Conservation (phyloP, 306 rosid genomes). For the Citrullus amarus region DNA sequence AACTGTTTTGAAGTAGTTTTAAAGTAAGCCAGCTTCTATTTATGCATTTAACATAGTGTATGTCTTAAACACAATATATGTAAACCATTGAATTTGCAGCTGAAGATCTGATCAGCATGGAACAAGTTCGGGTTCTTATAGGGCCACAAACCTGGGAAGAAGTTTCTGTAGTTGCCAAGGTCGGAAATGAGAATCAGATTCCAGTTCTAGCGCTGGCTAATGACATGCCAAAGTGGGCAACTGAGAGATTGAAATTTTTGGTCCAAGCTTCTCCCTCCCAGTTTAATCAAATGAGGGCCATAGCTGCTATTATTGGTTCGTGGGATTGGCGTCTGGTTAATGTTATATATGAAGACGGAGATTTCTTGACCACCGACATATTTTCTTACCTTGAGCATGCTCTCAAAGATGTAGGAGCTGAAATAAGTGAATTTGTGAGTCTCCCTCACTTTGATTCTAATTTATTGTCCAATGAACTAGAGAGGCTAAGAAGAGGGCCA, state of each 20-base stretch:
- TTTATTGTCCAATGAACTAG: conserved; percentile 22
- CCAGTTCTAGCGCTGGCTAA: conserved; percentile 32
- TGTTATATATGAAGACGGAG: conserved; percentile 30
- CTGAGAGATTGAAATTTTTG: conserved; percentile 23
- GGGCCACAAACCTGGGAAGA: conserved; percentile 41
- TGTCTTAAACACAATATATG: neutral
- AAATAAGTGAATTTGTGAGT: conserved; percentile 13
- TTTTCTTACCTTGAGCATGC: conserved; percentile 23
- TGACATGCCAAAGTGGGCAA: conserved; percentile 32
- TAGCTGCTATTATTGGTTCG: conserved; percentile 35
- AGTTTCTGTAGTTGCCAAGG: conserved; percentile 20
- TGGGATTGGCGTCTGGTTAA: conserved; percentile 27
- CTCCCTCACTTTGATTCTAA: conserved; percentile 24
- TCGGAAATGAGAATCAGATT: conserved; percentile 15
- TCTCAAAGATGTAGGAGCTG: conserved; percentile 16
- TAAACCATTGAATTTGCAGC: conserved; percentile 22
- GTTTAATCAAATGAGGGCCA: conserved; percentile 27
- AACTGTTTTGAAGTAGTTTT: neutral
- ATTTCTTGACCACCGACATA: conserved; percentile 16
- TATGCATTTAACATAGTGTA: neutral
- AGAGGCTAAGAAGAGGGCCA: conserved; percentile 24
- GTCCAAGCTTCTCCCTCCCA: conserved; percentile 23
- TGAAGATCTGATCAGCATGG: conserved; percentile 16
- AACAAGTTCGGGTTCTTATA: conserved; percentile 25
- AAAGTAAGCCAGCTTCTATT: neutral